Evolutionary conservation across 768 basidiomycete genomes (phyloP).

Genomic region (Agaricus sinodeliciosus): DNA sequence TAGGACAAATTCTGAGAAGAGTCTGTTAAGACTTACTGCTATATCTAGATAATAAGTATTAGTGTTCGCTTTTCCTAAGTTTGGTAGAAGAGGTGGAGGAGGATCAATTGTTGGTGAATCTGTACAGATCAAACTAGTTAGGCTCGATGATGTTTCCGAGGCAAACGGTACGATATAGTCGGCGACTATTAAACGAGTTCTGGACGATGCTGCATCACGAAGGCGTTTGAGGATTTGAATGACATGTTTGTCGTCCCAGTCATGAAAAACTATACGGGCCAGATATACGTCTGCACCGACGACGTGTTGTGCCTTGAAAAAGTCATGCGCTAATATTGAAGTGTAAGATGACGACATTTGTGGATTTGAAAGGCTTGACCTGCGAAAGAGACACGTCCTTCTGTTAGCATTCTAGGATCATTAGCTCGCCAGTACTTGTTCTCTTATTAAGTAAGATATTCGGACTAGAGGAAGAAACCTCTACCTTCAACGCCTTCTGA

Average conservation of each 20-base stretch:
- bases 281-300: slow-evolving; percentile 57
- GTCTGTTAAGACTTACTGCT: slow-evolving; percentile 32
- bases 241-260: slow-evolving; percentile 66
- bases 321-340: slow-evolving; percentile 53
- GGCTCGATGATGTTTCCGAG: slow-evolving; percentile 33
- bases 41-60: slow-evolving; percentile 70
- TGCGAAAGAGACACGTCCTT: slow-evolving; percentile 3
- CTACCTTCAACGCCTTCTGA: slow-evolving; percentile 38
- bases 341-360: background rate
- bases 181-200: slow-evolving; percentile 60
- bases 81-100: slow-evolving; percentile 59
- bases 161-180: slow-evolving; percentile 69
- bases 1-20: background rate
- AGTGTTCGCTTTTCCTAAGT: slow-evolving; percentile 66
- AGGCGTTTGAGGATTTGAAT: slow-evolving; percentile 37
- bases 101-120: slow-evolving; percentile 21
- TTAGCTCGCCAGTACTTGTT: slow-evolving; percentile 46
- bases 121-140: background rate
- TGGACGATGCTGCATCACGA: slow-evolving; percentile 38
- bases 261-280: slow-evolving; percentile 66
- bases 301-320: slow-evolving; percentile 60
- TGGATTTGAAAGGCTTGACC: background rate
- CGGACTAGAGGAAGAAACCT: background rate
- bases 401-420: slow-evolving; percentile 51
- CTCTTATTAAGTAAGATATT: slow-evolving; percentile 45